Evolutionary conservation across 2,329 filamentous ascomycete genomes (phyloP).

Genomic region (Salinomyces thailandicus): DNA sequence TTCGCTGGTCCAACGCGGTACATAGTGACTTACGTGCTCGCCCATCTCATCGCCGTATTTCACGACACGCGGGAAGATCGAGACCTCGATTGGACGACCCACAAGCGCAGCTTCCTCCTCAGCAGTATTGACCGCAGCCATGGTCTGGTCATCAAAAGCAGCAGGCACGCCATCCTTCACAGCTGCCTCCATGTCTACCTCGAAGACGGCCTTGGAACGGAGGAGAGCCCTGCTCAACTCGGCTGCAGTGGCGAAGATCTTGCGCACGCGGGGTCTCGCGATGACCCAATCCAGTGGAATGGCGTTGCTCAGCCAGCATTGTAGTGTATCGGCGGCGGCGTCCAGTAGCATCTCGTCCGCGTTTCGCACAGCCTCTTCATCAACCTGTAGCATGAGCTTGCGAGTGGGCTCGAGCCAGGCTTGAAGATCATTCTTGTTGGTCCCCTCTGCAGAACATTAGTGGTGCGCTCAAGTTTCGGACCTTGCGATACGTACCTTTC

Average conservation of each 20-base stretch:
- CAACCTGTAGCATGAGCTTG: neutral
- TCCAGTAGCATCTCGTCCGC: neutral
- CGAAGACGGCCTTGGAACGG: slow-evolving; percentile 2
- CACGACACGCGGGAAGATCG: slow-evolving; percentile 4
- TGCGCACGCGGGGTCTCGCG: neutral
- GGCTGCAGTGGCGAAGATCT: slow-evolving; percentile 1
- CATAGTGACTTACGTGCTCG: slow-evolving; percentile 1
- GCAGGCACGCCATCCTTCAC: neutral
- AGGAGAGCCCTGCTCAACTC: slow-evolving; percentile 3
- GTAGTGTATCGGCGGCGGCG: neutral
- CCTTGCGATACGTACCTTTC: too few species aligned
- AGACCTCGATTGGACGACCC: neutral
- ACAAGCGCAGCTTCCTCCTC: slow-evolving; percentile 3
- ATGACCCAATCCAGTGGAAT: neutral
- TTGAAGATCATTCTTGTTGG: too few species aligned
- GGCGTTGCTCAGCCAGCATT: neutral
- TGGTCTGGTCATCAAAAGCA: neutral
- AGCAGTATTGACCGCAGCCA: slow-evolving; percentile 2
- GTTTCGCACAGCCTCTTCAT: neutral
- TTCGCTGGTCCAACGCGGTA: neutral
- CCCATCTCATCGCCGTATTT: slow-evolving; percentile 6
- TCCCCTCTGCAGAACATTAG: neutral
- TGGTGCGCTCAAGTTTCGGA: too few species aligned
- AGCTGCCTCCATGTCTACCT: neutral
- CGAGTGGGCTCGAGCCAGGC: slow-evolving; percentile 4